Evolutionary conservation across 2,329 filamentous ascomycete genomes (phyloP), one percentile per base, ranked within the genome.

Genomic region (Ascosphaera acerosa): DNA sequence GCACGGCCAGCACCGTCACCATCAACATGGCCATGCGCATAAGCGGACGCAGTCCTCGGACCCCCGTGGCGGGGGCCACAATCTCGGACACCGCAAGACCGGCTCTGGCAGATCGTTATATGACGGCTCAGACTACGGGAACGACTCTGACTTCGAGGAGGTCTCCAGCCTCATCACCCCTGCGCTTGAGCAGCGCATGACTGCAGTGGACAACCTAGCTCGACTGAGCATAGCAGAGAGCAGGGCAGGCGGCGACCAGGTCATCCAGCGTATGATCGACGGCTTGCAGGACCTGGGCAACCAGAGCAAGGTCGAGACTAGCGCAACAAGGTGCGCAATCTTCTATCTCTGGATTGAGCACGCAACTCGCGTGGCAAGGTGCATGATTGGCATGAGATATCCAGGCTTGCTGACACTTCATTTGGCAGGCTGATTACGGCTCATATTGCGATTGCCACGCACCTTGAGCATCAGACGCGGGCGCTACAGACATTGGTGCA

Each of bases 381-480:
- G 27, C 19, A 15, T 17, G 6, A 26, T 18, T 18, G 14, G 26
- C 27, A 29, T 28, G 17, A 17, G 10, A 6, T 17, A n/a, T 7
- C 14, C 18, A 5, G 14, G 20, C 19, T 16, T 35, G 17, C 32
- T 33, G 18, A 25, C 31, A 36, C 20, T 10, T 12, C 30, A 19
- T 27, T 30, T 34, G 15, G 14, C 41, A 69, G 64, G 40, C 50
- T 67, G 17, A 64, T 64, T 36, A 66, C 63, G 12, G 61, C 64
- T 27, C 61, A 67, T 42, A 59, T 61, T 22, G 63, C 64, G 15
- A 54, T 68, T 31, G 58, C 65, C 18, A 61, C 64, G 3, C 64
- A 72, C 44, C 53, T 71, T 14, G 62, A 58, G 3, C 59, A 67
- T 43, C 66, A 72, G 48, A 67, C 61, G 19, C 65, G 66, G 37